Evolutionary conservation across 148 eudicot genomes (phyloP), one percentile per base, ranked within the genome.

Genomic region (Rhododendron ovatum): DNA sequence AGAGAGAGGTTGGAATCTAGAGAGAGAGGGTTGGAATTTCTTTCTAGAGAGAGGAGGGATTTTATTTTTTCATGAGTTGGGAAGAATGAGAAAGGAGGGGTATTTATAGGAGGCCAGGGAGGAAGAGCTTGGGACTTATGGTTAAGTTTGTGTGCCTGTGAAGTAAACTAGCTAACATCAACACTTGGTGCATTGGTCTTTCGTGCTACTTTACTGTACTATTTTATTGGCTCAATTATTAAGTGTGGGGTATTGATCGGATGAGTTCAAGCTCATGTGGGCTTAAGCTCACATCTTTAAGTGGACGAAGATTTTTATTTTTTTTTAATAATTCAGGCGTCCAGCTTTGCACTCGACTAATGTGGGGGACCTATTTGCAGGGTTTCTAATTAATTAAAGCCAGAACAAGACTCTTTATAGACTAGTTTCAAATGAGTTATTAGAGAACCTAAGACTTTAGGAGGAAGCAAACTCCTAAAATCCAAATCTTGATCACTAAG

Each of bases 91-190:
- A 73, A 74, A 26, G 14, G 67, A 14, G 7, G 28, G 82, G 12
- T 47, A 8, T 50, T 8, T 71, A 57, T 89, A 82, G 89, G 80
- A 83, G 86, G 89, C 45, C 28, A 4, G 28, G 48, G 57, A 76
- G 63, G 84, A 9, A 0, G 37, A n/a, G 8, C 4, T 9, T 0
- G 71, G 14, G 33, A 55, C 74, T 67, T 3, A 3, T 71, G 76
- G 53, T 78, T 41, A 78, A 24, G 5, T 47, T 45, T 37, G 47
- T 7, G 50, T 76, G 48, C 80, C 17, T 35, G 24, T 20, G 47
- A 47, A 39, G 22, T 81, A 43, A 73, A 47, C 50, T 47, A 43
- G 57, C 20, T 30, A 85, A 13, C 82, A 30, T 26, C 39, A 74
- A 85, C 47, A 24, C 48, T 10, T 35, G 83, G 87, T 83, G 86